Conservation (phyloP, 192 early-diverging fungal species). For the Podila epicladia region DNA sequence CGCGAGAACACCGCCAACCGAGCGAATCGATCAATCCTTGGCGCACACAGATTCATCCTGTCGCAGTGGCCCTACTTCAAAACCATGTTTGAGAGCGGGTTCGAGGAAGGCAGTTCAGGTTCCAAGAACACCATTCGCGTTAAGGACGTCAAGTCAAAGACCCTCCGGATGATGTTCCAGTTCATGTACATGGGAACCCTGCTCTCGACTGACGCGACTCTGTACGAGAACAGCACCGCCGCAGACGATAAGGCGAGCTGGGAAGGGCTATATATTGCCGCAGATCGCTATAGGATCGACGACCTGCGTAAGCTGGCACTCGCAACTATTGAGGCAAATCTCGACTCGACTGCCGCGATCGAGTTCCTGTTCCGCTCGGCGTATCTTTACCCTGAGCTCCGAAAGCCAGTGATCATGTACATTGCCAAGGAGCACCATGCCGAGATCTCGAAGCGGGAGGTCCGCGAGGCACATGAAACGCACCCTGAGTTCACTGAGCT, state of each 20-base stretch:
- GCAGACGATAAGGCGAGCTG: background rate
- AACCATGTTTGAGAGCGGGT: background rate
- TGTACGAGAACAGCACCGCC: background rate
- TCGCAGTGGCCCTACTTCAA: background rate
- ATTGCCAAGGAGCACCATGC: background rate
- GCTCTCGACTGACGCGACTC: background rate
- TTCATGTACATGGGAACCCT: background rate
- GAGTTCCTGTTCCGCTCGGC: background rate
- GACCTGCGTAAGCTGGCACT: background rate
- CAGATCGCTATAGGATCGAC: background rate
- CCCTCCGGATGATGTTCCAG: background rate
- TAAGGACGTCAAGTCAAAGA: background rate
- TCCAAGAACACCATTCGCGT: background rate
- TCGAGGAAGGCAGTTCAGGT: background rate
- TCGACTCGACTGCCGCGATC: background rate
- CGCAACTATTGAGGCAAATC: background rate
- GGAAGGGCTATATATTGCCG: background rate
- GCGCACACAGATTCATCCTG: background rate
- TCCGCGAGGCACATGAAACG: background rate
- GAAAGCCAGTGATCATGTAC: background rate
- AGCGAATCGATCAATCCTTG: background rate
- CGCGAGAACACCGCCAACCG: too few species aligned
- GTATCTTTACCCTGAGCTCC: background rate
- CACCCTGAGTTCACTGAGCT: background rate
- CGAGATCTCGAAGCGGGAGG: background rate